Percentiles rank a stretch among this genome's conserved stretches.
These are phyloP conservation scores for Ustilago curta DNA, from an alignment of 1,284 basidiomycete species.

Conservation along the genomic window DNA sequence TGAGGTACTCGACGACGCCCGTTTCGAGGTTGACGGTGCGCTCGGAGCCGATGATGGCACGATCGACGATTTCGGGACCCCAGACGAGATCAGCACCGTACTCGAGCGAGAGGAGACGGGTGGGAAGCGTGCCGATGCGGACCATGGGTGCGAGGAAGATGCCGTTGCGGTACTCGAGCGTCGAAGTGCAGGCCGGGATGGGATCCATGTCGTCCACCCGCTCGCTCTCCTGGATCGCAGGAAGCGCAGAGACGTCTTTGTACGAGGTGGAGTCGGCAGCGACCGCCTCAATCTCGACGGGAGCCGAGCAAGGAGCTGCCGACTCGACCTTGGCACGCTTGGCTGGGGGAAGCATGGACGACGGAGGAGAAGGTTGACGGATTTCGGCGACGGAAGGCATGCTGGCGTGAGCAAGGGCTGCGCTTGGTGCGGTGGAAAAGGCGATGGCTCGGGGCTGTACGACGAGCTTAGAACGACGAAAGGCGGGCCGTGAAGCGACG, in stretches of 20 bases:
- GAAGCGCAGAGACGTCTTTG: constrained; percentile 13
- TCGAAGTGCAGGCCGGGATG: constrained; percentile 38
- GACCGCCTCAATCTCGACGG: constrained; percentile 32
- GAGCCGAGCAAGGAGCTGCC: neutral
- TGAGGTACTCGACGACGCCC: constrained; percentile 88
- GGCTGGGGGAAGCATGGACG: constrained; percentile 40
- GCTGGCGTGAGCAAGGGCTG: constrained; percentile 18
- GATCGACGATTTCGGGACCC: constrained; percentile 96
- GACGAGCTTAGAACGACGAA: neutral
- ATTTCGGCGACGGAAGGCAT: constrained; percentile 54
- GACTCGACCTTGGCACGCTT: constrained; percentile 44
- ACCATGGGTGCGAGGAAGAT: constrained; percentile 69
- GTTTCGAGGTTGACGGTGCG: constrained; percentile 87
- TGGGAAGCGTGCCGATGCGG: constrained; percentile 73
- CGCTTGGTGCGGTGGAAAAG: neutral
- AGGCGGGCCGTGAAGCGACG: neutral
- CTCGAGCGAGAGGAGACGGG: constrained; percentile 86
- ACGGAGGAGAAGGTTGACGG: constrained; percentile 17
- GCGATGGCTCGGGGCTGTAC: neutral
- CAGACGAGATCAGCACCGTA: constrained; percentile 95
- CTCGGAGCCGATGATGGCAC: constrained; percentile 88
- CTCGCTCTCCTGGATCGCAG: constrained; percentile 9
- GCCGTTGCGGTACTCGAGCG: constrained; percentile 47
- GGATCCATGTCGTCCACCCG: constrained; percentile 38
- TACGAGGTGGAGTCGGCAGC: constrained; percentile 46